These are phyloP conservation scores for Eutrema heterophyllum DNA, from an alignment of 345 rosid genomes.

Conservation along the genomic window DNA sequence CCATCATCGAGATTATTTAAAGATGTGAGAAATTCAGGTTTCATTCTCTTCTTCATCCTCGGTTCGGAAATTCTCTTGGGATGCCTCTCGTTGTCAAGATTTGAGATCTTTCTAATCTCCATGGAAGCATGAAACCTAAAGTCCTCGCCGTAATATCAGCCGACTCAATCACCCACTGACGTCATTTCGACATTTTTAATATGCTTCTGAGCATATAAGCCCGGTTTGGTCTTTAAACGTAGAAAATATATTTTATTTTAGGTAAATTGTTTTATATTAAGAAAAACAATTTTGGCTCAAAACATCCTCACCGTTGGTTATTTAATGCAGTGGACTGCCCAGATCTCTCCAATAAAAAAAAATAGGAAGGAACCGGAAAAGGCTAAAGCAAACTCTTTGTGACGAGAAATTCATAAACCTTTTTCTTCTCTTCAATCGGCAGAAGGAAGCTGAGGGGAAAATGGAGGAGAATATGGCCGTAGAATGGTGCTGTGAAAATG, in stretches of 20 bases:
- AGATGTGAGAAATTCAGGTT: slow-evolving; percentile 19
- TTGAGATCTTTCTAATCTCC: slow-evolving; percentile 19
- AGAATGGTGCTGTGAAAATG: not conserved
- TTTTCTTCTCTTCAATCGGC: not conserved
- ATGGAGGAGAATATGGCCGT: slow-evolving; percentile 6
- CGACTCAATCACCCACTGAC: slow-evolving; percentile 18
- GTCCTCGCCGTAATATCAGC: slow-evolving; percentile 18
- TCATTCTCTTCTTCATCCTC: slow-evolving; percentile 19
- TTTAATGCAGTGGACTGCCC: not conserved
- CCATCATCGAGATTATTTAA: slow-evolving; percentile 93
- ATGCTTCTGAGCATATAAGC: not conserved
- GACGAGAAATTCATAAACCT: slow-evolving; percentile 1
- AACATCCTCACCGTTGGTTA: slow-evolving; percentile 19
- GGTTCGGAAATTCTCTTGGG: not conserved
- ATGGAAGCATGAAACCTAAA: slow-evolving; percentile 25
- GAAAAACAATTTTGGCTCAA: not conserved
- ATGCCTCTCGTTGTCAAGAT: not conserved
- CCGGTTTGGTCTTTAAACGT: not conserved
- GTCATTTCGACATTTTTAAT: not conserved
- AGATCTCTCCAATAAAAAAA: slow-evolving; percentile 1
- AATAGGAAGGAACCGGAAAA: not conserved
- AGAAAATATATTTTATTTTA: not conserved
- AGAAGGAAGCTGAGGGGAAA: not conserved
- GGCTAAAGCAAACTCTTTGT: not conserved
- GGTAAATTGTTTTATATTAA: not conserved